These are phyloP conservation scores for Taiozyma sp. DNA, from an alignment of 1,139 yeast species.

Conservation along the genomic window DNA sequence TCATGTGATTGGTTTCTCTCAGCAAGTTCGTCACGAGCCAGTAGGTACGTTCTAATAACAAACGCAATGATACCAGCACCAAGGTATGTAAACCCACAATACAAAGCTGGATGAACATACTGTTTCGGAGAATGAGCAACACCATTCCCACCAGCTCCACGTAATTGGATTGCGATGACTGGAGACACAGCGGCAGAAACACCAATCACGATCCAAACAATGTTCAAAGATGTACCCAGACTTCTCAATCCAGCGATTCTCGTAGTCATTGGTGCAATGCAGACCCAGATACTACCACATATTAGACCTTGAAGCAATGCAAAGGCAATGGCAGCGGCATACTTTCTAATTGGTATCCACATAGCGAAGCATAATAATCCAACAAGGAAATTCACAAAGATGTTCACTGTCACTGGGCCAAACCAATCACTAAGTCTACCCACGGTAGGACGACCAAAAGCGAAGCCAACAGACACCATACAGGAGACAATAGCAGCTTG, in stretches of 20 bases:
- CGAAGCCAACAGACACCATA: constrained; percentile 53
- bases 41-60: constrained; percentile 40
- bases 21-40: constrained; percentile 33
- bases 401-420: constrained; percentile 50
- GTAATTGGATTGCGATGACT: constrained; percentile 41
- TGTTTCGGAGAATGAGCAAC: constrained; percentile 32
- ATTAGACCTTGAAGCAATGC: constrained; percentile 41
- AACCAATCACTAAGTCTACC: constrained; percentile 50
- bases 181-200: constrained; percentile 32
- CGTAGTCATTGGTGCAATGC: constrained; percentile 22
- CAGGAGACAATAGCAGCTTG: constrained; percentile 60
- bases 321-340: constrained; percentile 43
- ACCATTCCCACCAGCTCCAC: constrained; percentile 25
- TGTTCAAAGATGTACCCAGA: constrained; percentile 42
- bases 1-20: constrained; percentile 5
- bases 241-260: constrained; percentile 42
- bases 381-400: constrained; percentile 27
- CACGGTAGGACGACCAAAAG: constrained; percentile 54
- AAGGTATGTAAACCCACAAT: constrained; percentile 46
- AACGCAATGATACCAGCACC: constrained; percentile 32
- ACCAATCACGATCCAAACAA: constrained; percentile 23
- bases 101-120: constrained; percentile 39
- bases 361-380: constrained; percentile 40
- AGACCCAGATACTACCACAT: constrained; percentile 39
- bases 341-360: constrained; percentile 60